Percentiles rank a stretch among this genome's conserved stretches.
These are phyloP conservation scores for Apophysomyces elegans DNA, from an alignment of 371 early-diverging fungal species.

Conservation along the genomic window DNA sequence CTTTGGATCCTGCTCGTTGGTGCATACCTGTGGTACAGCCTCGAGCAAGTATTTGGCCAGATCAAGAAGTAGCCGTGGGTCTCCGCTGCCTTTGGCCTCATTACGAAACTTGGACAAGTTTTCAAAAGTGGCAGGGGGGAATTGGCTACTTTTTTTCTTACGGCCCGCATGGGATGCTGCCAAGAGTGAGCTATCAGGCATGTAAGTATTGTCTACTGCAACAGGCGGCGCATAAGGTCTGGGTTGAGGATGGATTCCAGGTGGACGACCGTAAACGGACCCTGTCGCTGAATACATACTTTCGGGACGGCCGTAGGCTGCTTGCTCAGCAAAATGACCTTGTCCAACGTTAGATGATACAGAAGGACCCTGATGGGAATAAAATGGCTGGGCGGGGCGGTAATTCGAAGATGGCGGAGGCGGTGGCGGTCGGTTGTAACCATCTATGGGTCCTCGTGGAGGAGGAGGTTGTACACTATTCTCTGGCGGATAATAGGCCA, in stretches of 20 bases:
- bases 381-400: conserved; percentile 9
- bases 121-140: conserved; percentile 60
- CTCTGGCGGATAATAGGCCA: conserved; percentile 1
- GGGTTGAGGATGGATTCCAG: not conserved
- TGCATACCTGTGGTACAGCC: conserved; percentile 50
- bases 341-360: conserved; percentile 6
- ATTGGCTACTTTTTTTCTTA: conserved; percentile 22
- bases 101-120: conserved; percentile 77
- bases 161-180: conserved; percentile 38
- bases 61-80: conserved; percentile 79
- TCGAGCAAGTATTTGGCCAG: conserved; percentile 81
- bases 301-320: not conserved
- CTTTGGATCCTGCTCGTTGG: conserved; percentile 70
- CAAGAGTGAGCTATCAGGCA: conserved; percentile 45
- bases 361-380: conserved; percentile 7
- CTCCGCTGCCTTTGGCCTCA: conserved; percentile 74
- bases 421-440: conserved; percentile 12
- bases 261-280: not conserved
- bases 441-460: not conserved
- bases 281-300: not conserved
- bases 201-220: conserved; percentile 24
- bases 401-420: conserved; percentile 7
- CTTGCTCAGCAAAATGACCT: not conserved
- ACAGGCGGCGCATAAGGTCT: conserved; percentile 5
- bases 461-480: conserved; percentile 1